A percentile compares a stretch with the other conserved stretches of the same genome.
Evolutionary conservation across 2,329 filamentous ascomycete species (phyloP).

Genomic region (Botryotinia convoluta): DNA sequence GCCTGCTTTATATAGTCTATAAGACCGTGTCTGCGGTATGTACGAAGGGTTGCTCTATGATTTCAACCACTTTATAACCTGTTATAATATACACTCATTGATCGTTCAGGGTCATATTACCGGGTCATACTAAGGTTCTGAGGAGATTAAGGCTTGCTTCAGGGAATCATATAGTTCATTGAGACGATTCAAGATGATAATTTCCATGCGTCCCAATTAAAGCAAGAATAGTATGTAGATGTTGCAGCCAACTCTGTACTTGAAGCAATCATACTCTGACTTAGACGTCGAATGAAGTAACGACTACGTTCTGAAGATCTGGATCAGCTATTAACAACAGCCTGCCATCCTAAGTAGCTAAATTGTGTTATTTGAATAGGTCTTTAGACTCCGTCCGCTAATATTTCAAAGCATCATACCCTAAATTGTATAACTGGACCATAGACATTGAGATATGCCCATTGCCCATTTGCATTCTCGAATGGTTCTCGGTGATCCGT

Average conservation of each 20-base stretch:
- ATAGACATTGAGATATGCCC: no score
- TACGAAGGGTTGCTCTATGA: background rate
- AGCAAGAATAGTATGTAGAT: background rate
- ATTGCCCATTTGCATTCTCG: background rate
- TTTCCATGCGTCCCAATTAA: background rate
- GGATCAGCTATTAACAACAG: background rate
- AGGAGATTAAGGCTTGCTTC: background rate
- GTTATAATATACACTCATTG: conserved; percentile 36
- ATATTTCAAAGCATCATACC: background rate
- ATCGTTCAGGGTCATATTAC: conserved; percentile 42
- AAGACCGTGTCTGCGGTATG: background rate
- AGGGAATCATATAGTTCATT: background rate
- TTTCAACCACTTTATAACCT: background rate
- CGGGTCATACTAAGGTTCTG: conserved; percentile 35
- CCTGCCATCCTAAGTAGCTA: background rate
- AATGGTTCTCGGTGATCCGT: background rate
- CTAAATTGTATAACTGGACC: no score
- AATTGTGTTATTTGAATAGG: background rate
- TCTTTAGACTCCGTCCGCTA: background rate
- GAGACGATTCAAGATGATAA: background rate
- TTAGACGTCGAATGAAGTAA: background rate
- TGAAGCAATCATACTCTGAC: background rate
- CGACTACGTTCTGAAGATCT: no score
- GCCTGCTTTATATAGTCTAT: background rate
- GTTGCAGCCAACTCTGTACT: no score